Evolutionary conservation across 352 stramenopile genomes (phyloP).

Genomic region (Phytophthora nicotianae): DNA sequence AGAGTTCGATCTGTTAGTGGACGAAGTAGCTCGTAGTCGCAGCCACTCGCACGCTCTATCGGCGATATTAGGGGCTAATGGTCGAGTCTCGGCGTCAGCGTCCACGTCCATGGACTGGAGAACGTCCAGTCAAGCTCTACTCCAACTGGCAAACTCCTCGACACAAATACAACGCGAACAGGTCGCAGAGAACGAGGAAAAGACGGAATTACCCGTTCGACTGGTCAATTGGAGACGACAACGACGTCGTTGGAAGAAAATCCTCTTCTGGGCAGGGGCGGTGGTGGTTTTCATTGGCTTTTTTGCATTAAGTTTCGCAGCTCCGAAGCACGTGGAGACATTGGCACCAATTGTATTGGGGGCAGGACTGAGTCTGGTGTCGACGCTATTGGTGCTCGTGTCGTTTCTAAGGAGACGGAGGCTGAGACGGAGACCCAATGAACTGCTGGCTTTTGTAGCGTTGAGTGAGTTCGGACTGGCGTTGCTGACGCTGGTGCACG

Average conservation of each 20-base stretch:
- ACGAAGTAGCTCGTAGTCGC: slow-evolving; percentile 21
- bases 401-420: slow-evolving; percentile 52
- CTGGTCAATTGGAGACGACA: slow-evolving; percentile 37
- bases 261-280: slow-evolving; percentile 40
- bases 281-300: slow-evolving; percentile 39
- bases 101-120: slow-evolving; percentile 26
- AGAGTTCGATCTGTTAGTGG: slow-evolving; percentile 18
- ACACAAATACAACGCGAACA: slow-evolving; percentile 9
- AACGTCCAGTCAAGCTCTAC: slow-evolving; percentile 27
- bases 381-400: slow-evolving; percentile 52
- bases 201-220: slow-evolving; percentile 36
- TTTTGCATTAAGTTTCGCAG: slow-evolving; percentile 53
- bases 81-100: slow-evolving; percentile 12
- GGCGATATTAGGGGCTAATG: slow-evolving; percentile 40
- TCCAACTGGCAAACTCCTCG: slow-evolving; percentile 15
- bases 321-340: slow-evolving; percentile 38
- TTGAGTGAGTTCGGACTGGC: slow-evolving; percentile 65
- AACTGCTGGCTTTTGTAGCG: slow-evolving; percentile 69
- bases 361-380: slow-evolving; percentile 53
- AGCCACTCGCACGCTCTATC: slow-evolving; percentile 57
- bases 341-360: slow-evolving; percentile 58
- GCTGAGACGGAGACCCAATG: slow-evolving; percentile 57
- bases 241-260: slow-evolving; percentile 22
- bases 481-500: slow-evolving; percentile 47
- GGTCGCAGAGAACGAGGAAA: slow-evolving; percentile 25